These are phyloP conservation scores for Ceratocystis lukuohia DNA, from an alignment of 2,329 filamentous ascomycete genomes.

Conservation along the genomic window DNA sequence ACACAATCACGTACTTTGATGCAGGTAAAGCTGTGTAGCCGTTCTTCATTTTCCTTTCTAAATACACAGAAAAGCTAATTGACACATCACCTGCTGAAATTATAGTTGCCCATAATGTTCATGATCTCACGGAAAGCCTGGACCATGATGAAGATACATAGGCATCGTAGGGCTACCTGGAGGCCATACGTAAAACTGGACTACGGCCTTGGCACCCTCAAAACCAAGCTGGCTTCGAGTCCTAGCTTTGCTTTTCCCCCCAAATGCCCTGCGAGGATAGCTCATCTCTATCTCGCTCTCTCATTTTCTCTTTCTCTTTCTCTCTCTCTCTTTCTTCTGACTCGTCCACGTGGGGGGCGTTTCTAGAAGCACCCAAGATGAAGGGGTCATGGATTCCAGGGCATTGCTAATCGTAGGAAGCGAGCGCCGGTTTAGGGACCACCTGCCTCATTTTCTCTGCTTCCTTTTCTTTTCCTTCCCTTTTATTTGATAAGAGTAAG, in stretches of 20 bases:
- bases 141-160: too few species aligned
- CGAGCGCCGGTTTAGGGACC: neutral
- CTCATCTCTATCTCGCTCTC: neutral
- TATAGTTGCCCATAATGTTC: too few species aligned
- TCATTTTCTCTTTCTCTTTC: too few species aligned
- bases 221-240: too few species aligned
- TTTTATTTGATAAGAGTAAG: neutral
- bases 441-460: neutral
- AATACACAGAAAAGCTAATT: too few species aligned
- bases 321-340: neutral
- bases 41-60: neutral
- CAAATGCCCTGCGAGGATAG: neutral
- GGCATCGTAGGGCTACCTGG: too few species aligned
- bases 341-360: neutral
- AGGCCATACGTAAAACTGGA: too few species aligned
- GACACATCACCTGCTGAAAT: too few species aligned
- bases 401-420: neutral
- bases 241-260: too few species aligned
- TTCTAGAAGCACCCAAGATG: slow-evolving; percentile 1
- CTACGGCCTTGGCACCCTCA: too few species aligned
- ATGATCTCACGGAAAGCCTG: too few species aligned
- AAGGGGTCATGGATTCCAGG: slow-evolving; percentile 1
- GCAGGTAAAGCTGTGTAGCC: too few species aligned
- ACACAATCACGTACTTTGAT: neutral
- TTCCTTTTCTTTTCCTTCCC: neutral